These are phyloP conservation scores for Tephrocybe sp. DNA, from an alignment of 768 basidiomycete genomes.

Conservation along the genomic window DNA sequence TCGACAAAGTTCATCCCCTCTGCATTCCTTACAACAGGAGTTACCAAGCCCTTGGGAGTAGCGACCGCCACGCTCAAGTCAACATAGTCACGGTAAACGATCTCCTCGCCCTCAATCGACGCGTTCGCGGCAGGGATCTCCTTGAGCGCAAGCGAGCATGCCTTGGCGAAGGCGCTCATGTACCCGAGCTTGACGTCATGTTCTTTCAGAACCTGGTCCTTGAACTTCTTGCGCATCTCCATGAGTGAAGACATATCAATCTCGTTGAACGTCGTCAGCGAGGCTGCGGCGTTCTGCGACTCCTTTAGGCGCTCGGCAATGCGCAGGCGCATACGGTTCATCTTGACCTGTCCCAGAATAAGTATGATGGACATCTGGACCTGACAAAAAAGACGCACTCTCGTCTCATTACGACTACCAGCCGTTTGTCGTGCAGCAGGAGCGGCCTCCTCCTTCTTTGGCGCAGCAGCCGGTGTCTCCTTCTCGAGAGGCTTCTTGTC, in stretches of 20 bases:
- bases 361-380: neutral
- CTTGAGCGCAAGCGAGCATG: conserved; percentile 77
- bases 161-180: conserved; percentile 96
- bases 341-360: conserved; percentile 73
- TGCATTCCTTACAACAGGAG: conserved; percentile 90
- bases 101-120: conserved; percentile 90
- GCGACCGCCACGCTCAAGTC: conserved; percentile 96
- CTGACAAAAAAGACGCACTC: conserved; percentile 47
- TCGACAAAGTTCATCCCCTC: conserved; percentile 85
- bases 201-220: conserved; percentile 86
- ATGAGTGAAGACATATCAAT: conserved; percentile 98
- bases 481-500: conserved; percentile 33
- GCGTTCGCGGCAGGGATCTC: conserved; percentile 96
- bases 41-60: conserved; percentile 96
- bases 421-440: conserved; percentile 31
- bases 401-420: conserved; percentile 76
- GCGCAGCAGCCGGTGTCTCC: conserved; percentile 25
- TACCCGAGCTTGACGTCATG: conserved; percentile 97
- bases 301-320: conserved; percentile 98
- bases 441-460: conserved; percentile 31
- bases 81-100: conserved; percentile 90
- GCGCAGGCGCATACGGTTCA: conserved; percentile 97
- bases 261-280: conserved; percentile 98
- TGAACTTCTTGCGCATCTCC: conserved; percentile 91
- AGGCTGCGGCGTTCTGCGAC: conserved; percentile 95